phyloP scores from a whole-genome alignment of 192 early-diverging fungal species.

The Podochytrium sp. region DNA sequence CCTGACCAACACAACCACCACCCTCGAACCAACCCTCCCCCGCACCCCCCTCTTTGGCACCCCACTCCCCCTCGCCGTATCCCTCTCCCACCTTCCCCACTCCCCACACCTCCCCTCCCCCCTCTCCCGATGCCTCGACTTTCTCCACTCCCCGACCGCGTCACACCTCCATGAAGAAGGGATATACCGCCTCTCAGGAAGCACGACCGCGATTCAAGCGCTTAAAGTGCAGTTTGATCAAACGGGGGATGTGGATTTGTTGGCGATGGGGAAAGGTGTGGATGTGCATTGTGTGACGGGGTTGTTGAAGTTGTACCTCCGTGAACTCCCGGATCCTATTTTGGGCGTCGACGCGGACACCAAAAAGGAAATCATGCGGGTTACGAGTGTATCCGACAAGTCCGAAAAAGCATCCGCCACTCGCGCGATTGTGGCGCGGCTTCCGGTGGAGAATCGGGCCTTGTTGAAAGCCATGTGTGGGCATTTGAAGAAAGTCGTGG shows the following conservation, averaged over 20 bases:
- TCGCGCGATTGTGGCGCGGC: constrained; percentile 73
- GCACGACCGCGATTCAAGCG: constrained; percentile 68
- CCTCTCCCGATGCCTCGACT: constrained; percentile 97
- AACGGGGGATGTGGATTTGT: constrained; percentile 76
- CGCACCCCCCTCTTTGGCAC: constrained; percentile 71
- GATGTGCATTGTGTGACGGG: constrained; percentile 94
- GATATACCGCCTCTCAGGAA: constrained; percentile 91
- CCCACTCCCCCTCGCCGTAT: constrained; percentile 77
- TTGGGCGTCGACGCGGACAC: constrained; percentile 85
- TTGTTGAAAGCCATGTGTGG: constrained; percentile 82
- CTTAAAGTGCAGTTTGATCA: constrained; percentile 83
- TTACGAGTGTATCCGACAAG: constrained; percentile 74
- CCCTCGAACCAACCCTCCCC: background rate
- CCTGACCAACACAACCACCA: background rate
- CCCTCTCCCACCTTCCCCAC: constrained; percentile 70
- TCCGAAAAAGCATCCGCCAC: constrained; percentile 78
- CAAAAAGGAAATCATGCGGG: constrained; percentile 79
- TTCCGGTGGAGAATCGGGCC: constrained; percentile 92
- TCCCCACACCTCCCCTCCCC: constrained; percentile 82
- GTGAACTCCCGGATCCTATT: constrained; percentile 78
- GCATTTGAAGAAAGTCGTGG: constrained; percentile 89
- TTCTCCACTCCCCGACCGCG: constrained; percentile 63
- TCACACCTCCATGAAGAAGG: constrained; percentile 78
- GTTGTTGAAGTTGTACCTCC: constrained; percentile 88
- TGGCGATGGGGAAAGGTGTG: constrained; percentile 56